phyloP scores from a whole-genome alignment of 495 filamentous ascomycete species.

The Tuber aestivum region DNA sequence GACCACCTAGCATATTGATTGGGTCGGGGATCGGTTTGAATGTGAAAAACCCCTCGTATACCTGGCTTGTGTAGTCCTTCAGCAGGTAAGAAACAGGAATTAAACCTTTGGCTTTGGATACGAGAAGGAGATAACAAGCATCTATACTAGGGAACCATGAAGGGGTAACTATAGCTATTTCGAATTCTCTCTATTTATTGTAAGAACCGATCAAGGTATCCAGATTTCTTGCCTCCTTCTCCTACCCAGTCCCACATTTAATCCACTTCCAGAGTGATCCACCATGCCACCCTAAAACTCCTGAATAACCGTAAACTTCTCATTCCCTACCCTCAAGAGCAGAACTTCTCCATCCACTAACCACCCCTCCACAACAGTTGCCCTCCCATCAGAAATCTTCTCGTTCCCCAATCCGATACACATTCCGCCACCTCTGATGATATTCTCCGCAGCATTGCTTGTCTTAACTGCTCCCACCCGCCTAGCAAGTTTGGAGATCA shows the following conservation, averaged over 20 bases:
- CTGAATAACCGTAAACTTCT: conserved; percentile 32
- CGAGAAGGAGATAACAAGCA: too few relatives aligned
- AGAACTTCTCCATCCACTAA: conserved; percentile 37
- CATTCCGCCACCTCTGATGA: conserved; percentile 33
- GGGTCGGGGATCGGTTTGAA: too few relatives aligned
- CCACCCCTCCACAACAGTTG: conserved; percentile 30
- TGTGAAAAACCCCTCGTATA: too few relatives aligned
- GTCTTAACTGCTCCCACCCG: conserved; percentile 24
- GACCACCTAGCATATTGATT: too few relatives aligned
- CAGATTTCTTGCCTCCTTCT: neutral
- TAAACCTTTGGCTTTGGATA: too few relatives aligned
- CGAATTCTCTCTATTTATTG: neutral
- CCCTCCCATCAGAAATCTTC: conserved; percentile 21
- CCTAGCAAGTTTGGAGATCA: conserved; percentile 31
- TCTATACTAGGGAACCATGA: neutral
- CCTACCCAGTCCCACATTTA: neutral
- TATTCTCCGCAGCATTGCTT: conserved; percentile 30
- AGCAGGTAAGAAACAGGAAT: too few relatives aligned
- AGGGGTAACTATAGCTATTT: neutral
- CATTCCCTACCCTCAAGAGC: conserved; percentile 40
- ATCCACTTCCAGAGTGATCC: neutral
- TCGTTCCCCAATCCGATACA: conserved; percentile 29
- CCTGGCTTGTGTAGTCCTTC: too few relatives aligned
- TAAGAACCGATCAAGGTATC: neutral
- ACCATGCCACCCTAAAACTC: conserved; percentile 6